These are phyloP conservation scores for Botrytis deweyae DNA, from an alignment of 2,329 filamentous ascomycete species.

Conservation along the genomic window DNA sequence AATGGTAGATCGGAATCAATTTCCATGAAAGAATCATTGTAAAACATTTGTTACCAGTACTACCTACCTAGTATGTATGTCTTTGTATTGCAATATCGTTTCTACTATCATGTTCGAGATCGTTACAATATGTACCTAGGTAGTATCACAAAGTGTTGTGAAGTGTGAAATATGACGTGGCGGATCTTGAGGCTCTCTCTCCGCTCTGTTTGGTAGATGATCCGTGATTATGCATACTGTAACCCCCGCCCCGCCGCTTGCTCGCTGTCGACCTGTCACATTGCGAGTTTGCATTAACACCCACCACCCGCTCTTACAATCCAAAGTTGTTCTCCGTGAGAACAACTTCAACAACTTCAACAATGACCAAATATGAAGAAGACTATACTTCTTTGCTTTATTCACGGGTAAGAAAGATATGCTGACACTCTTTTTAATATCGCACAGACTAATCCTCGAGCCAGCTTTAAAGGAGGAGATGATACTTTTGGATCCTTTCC, in stretches of 20 bases:
- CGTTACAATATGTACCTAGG: no score
- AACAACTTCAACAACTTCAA: not conserved
- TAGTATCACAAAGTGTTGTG: not conserved
- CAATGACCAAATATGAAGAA: constrained; percentile 60
- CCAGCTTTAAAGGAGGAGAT: constrained; percentile 61
- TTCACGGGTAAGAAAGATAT: constrained; percentile 83
- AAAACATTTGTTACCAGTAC: not conserved
- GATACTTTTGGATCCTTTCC: constrained; percentile 76
- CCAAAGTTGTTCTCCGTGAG: not conserved
- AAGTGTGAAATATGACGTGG: not conserved
- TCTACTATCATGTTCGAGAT: not conserved
- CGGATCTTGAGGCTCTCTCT: not conserved
- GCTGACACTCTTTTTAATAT: not conserved
- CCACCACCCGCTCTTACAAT: not conserved
- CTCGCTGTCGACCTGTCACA: not conserved
- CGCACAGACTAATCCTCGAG: constrained; percentile 17
- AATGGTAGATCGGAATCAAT: not conserved
- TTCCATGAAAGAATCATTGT: not conserved
- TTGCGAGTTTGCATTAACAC: not conserved
- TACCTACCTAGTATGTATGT: not conserved
- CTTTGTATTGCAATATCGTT: not conserved
- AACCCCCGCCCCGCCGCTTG: not conserved
- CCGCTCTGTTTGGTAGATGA: not conserved
- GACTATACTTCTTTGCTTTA: constrained; percentile 78
- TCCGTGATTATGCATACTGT: not conserved